A percentile compares a stretch with the other conserved stretches of the same genome.
These are phyloP conservation scores for Cyberlindnera suaveolens DNA, from an alignment of 805 yeast genomes.

Conservation along the genomic window DNA sequence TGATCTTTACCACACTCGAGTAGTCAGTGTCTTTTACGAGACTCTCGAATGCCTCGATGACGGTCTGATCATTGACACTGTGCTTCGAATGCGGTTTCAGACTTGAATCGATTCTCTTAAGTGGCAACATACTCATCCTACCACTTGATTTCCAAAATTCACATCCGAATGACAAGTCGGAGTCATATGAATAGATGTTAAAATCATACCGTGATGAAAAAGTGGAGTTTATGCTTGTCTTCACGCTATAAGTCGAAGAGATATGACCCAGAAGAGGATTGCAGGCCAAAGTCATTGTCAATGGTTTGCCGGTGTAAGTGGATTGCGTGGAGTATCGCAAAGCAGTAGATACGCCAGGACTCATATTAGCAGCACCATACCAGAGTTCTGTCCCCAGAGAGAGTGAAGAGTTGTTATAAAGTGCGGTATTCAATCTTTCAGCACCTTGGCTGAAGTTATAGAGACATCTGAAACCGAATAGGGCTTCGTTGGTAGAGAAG, in stretches of 20 bases:
- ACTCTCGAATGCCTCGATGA: slow-evolving; percentile 44
- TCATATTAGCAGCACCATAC: slow-evolving; percentile 77
- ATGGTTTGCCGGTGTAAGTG: slow-evolving; percentile 81
- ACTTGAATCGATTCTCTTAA: slow-evolving; percentile 20
- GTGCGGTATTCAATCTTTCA: slow-evolving; percentile 33
- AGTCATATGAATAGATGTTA: slow-evolving; percentile 83
- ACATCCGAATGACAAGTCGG: slow-evolving; percentile 80
- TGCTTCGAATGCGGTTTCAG: slow-evolving; percentile 27
- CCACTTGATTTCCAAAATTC: slow-evolving; percentile 61
- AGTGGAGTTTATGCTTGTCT: slow-evolving; percentile 67
- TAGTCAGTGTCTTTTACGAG: slow-evolving; percentile 48
- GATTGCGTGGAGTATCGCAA: slow-evolving; percentile 80
- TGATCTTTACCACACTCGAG: slow-evolving; percentile 65
- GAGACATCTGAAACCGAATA: slow-evolving; percentile 74
- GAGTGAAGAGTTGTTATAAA: slow-evolving; percentile 55
- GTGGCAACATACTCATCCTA: neutral
- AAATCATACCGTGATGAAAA: slow-evolving; percentile 84
- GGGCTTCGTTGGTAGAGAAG: slow-evolving; percentile 76
- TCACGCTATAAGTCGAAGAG: slow-evolving; percentile 81
- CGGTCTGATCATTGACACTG: slow-evolving; percentile 30
- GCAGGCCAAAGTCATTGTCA: slow-evolving; percentile 77
- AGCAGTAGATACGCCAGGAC: slow-evolving; percentile 87
- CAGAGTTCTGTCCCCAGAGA: slow-evolving; percentile 84
- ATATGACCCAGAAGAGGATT: slow-evolving; percentile 90
- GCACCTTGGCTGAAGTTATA: slow-evolving; percentile 49